Percentiles rank a stretch among this genome's conserved stretches.
phyloP scores from a whole-genome alignment of 169 alveolate genomes.

The Ichthyophthirius multifiliis region DNA sequence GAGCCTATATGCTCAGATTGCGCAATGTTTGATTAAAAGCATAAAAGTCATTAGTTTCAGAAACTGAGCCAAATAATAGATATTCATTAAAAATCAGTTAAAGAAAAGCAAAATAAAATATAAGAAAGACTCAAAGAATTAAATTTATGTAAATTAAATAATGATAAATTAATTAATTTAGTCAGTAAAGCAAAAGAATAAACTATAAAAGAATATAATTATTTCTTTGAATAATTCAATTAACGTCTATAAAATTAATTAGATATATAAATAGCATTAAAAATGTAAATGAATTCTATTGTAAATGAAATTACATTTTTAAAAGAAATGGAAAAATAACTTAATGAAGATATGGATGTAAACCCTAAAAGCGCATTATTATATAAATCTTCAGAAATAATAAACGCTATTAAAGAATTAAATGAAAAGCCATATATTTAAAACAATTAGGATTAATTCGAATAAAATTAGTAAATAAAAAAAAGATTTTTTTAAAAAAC shows the following conservation, averaged over 20 bases:
- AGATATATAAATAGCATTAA: background rate
- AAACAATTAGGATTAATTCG: too few relatives aligned
- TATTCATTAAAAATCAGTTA: slow-evolving; percentile 59
- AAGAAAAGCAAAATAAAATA: slow-evolving; percentile 43
- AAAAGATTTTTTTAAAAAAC: too few relatives aligned
- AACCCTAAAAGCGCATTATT: slow-evolving; percentile 66
- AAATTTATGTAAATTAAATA: background rate
- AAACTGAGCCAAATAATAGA: slow-evolving; percentile 64
- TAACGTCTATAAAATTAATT: background rate
- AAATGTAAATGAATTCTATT: slow-evolving; percentile 6
- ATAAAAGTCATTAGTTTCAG: slow-evolving; percentile 79
- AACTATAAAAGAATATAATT: background rate
- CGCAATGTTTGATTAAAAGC: slow-evolving; percentile 81
- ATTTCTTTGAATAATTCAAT: background rate
- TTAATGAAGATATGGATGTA: slow-evolving; percentile 32
- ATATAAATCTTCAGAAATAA: slow-evolving; percentile 47
- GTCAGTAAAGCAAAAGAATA: slow-evolving; percentile 7
- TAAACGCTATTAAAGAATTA: slow-evolving; percentile 55
- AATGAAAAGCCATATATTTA: slow-evolving; percentile 41
- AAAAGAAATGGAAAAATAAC: slow-evolving; percentile 36
- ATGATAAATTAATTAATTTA: slow-evolving; percentile 14
- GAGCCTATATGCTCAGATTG: slow-evolving; percentile 88
- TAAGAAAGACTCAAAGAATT: slow-evolving; percentile 17
- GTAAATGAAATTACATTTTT: slow-evolving; percentile 47
- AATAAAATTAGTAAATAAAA: too few relatives aligned